Evolutionary conservation across 2,329 filamentous ascomycete species (phyloP), one percentile per base, ranked within the genome.

Genomic region (Verticillium albo-atrum): DNA sequence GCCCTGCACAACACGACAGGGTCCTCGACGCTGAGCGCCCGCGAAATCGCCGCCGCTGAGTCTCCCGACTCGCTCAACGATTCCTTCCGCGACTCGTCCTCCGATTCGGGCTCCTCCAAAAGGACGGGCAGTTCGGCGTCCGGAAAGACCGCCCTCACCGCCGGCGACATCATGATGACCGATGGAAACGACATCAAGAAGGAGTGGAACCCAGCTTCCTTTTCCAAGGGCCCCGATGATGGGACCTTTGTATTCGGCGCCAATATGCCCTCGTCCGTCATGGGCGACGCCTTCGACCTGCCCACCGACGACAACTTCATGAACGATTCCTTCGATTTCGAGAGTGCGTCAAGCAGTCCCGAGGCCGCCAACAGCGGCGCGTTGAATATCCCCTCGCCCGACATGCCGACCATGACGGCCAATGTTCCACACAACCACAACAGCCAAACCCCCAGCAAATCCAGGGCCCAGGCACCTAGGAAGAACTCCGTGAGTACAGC

Each of bases 271-370:
- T 62, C 69, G 51, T 63, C 69, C 20, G 57, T 63, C 54, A 63
- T 71, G 55, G 51, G 51, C 23, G 71, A 72, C 56, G 65, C 60
- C 35, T 73, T 74, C 58, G 61, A 63, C 30, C 9, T 28, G 26
- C 5, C 71, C n/a, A 64, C 71, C 20, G 70, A 72, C 59, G 79
- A 80, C 61, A 75, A 75, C 64, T 76, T 76, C 56, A 78, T 82
- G 75, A 75, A 80, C 57, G 73, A 75, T 53, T 73, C 77, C 54
- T 84, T 86, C 64, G 81, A 85, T 63, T 87, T 88, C 67, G 80
- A 82, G 17, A 84, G 82, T 65, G 80, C 81, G 9, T 80, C 82
- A 2, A 85, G 79, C 64, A 88, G 83, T 61, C 83, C 85, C 6
- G 79, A 77, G 59, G 74, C 72, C 9, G 54, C 67, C 15, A 66